Evolutionary conservation across 345 rosid genomes (phyloP).

Genomic region (Cardamine resedifolia): DNA sequence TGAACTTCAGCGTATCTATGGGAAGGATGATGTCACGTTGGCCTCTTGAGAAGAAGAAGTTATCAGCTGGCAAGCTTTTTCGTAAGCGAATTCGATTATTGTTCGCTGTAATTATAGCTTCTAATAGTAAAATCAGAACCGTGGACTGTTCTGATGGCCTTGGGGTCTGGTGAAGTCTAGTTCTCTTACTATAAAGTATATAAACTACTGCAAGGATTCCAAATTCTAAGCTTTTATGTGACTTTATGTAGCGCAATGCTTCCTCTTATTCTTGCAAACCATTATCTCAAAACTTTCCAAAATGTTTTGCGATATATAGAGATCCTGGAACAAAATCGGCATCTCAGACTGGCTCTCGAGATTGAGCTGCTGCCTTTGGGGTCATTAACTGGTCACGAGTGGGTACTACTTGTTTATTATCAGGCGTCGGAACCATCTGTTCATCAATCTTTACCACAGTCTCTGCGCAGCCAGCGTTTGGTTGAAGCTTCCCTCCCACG

Average conservation of each 20-base stretch:
- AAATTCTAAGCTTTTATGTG: conserved; percentile 43
- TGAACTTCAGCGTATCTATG: conserved; percentile 85
- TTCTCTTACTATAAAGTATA: conserved; percentile 14
- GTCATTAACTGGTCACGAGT: not conserved
- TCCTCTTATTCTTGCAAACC: conserved; percentile 32
- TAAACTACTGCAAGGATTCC: conserved; percentile 9
- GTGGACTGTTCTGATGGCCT: conserved; percentile 9
- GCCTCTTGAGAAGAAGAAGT: conserved; percentile 34
- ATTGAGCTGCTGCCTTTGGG: conserved; percentile 17
- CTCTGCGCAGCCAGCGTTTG: conserved; percentile 30
- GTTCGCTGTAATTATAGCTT: conserved; percentile 16
- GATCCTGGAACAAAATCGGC: conserved; percentile 19
- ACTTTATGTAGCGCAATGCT: conserved; percentile 27
- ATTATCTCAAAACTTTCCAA: conserved; percentile 10
- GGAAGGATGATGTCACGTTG: conserved; percentile 52
- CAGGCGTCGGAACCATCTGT: conserved; percentile 5
- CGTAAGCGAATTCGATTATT: conserved; percentile 10
- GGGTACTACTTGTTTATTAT: conserved; percentile 17
- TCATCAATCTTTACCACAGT: conserved; percentile 19
- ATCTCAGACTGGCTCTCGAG: conserved; percentile 26
- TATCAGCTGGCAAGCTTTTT: conserved; percentile 21
- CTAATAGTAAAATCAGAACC: conserved; percentile 15
- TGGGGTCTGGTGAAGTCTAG: conserved; percentile 18
- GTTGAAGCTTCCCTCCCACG: conserved; percentile 17
- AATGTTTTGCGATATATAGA: conserved; percentile 18